Percentiles rank a stretch among this genome's conserved stretches.
Conservation (phyloP, 441 rosid genomes). For the Melastoma candidum region DNA sequence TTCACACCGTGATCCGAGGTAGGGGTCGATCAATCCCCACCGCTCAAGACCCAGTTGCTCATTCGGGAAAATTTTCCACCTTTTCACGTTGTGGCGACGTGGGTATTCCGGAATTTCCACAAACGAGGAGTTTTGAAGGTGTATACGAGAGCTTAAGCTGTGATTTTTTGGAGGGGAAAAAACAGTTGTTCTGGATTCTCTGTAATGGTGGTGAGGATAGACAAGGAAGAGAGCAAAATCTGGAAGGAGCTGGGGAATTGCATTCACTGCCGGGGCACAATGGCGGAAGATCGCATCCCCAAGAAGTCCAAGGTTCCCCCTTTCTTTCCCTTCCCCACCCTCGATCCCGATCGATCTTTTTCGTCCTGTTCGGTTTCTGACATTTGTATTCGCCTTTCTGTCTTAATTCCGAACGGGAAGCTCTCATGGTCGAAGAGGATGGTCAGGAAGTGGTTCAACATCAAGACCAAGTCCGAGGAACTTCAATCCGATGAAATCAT, state of each 20-base stretch:
- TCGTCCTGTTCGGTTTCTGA: not conserved
- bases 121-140: too few species aligned
- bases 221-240: constrained; percentile 11
- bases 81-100: too few species aligned
- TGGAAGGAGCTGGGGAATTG: not conserved
- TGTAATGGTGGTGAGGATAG: constrained; percentile 3
- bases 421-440: constrained; percentile 19
- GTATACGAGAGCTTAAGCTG: too few species aligned
- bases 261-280: constrained; percentile 9
- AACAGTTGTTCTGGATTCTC: not conserved
- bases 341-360: not conserved
- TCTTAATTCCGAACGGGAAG: constrained; percentile 9
- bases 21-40: too few species aligned
- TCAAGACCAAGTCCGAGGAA: constrained; percentile 17
- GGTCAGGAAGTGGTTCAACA: constrained; percentile 17
- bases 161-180: constrained; percentile 2
- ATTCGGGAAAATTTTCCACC: too few species aligned
- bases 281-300: constrained; percentile 16
- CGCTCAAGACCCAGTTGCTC: too few species aligned
- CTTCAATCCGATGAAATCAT: constrained; percentile 14
- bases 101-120: too few species aligned
- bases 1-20: too few species aligned
- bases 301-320: constrained; percentile 16
- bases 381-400: not conserved
- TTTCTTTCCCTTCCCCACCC: not conserved